Evolutionary conservation across 208 protist genomes (phyloP).

Genomic region (Leishmania braziliensis): DNA sequence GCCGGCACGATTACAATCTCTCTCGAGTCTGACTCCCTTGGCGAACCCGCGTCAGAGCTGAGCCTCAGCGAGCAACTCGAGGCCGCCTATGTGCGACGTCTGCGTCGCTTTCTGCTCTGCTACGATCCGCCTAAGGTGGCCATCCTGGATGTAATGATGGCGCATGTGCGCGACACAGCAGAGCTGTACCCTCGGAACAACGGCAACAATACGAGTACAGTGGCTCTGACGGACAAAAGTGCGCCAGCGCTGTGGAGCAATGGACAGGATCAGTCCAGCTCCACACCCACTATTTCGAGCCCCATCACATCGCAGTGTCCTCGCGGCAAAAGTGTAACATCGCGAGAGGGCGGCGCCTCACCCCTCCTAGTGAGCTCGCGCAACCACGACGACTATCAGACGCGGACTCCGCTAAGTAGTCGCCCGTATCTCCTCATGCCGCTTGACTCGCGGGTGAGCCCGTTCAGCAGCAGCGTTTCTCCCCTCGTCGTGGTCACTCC

Average conservation of each 20-base stretch:
- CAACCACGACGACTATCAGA: background rate
- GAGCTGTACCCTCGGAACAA: constrained; percentile 24
- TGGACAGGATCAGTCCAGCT: background rate
- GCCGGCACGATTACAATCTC: constrained; percentile 71
- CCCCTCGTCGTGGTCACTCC: background rate
- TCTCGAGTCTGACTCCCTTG: constrained; percentile 62
- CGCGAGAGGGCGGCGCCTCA: background rate
- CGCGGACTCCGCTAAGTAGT: background rate
- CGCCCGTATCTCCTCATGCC: background rate
- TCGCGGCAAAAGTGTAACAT: background rate
- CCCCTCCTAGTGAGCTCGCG: background rate
- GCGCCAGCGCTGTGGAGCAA: background rate
- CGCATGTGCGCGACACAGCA: constrained; percentile 51
- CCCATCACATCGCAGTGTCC: background rate
- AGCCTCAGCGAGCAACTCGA: constrained; percentile 49
- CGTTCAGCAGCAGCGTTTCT: too few relatives aligned
- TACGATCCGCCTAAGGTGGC: constrained; percentile 51
- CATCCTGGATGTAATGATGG: constrained; percentile 70
- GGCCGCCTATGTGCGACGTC: constrained; percentile 38
- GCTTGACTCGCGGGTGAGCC: background rate
- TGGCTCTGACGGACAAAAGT: background rate
- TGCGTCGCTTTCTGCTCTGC: constrained; percentile 66
- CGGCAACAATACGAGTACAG: background rate
- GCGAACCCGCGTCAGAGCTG: constrained; percentile 31
- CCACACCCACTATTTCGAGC: background rate